Base-by-base conservation (phyloP, 768 basidiomycete genomes). In the Suillus luteus region DNA sequence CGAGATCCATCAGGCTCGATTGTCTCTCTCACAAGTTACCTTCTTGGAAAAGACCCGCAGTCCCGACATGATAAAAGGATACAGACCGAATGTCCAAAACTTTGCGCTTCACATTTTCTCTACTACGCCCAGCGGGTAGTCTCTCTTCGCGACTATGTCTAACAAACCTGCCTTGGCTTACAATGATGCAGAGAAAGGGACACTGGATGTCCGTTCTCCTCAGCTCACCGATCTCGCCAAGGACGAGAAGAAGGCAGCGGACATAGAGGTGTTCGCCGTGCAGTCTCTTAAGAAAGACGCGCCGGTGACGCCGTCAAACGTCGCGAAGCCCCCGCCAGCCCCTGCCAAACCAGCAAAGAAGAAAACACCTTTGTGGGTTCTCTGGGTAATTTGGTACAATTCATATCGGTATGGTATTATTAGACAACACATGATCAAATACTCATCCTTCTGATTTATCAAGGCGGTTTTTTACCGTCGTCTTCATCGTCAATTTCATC, bases 381-480 rank as follows among this genome's bases (percentile, higher is more conserved):
- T 80, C 55, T 86, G 86, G 72, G 82, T 82, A 62, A 73, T 92
- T 31, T 93, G 91, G 91, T 92, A 87, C 75, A 90, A 93, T 69
- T 88, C 86, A 0, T 93, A 93, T 70, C 80, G 89, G 91, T 88
- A 63, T 9, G 81, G 66, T 5, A 19, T 58, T 19, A 12, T 22
- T 27, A 1, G 38, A 58, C 55, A 54, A 48, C 27, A 15, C 54
- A 11, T 38, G 11, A 35, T 43, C 33, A 52, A 41, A 63, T 49
- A 14, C 7, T 59, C 27, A 49, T 58, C 5, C 22, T n/a, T 63
- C 57, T 60, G 49, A 54, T 54, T 33, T 64, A 15, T 43, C 11
- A 59, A 91, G 91, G 55, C 92, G 92, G 76, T 89, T 93, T 64
- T 93, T 89, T 74, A 84, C 83, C 0, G 73, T 90, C 61, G 77